Percentiles rank a stretch among this genome's conserved stretches.
phyloP scores from a whole-genome alignment of 345 rosid genomes.

The Hirschfeldia incana region DNA sequence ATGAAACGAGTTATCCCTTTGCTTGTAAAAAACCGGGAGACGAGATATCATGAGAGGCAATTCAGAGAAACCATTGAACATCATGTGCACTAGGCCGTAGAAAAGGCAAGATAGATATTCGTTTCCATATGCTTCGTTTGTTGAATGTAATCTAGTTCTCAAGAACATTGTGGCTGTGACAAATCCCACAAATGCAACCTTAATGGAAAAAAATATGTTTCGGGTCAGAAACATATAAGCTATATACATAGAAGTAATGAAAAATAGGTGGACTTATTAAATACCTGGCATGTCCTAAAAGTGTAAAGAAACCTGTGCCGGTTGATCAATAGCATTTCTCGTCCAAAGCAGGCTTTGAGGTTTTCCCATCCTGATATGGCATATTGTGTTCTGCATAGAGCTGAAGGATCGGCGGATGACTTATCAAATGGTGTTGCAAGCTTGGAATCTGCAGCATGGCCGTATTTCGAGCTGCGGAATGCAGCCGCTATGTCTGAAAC shows the following conservation, averaged over 20 bases:
- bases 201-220: slow-evolving; percentile 3
- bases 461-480: slow-evolving; percentile 62
- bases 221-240: not conserved
- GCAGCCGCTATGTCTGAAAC: slow-evolving; percentile 73
- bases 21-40: slow-evolving; percentile 89
- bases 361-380: slow-evolving; percentile 81
- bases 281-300: slow-evolving; percentile 83
- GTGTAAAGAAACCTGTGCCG: slow-evolving; percentile 77
- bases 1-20: slow-evolving; percentile 84
- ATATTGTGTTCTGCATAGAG: slow-evolving; percentile 63
- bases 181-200: slow-evolving; percentile 87
- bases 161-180: slow-evolving; percentile 75
- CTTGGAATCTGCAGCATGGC: slow-evolving; percentile 50
- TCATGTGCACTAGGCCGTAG: slow-evolving; percentile 81
- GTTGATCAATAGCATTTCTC: slow-evolving; percentile 65
- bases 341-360: slow-evolving; percentile 57
- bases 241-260: not conserved
- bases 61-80: slow-evolving; percentile 89
- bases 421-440: slow-evolving; percentile 55
- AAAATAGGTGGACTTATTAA: not conserved
- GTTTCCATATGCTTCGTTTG: slow-evolving; percentile 61
- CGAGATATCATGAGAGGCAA: slow-evolving; percentile 77
- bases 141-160: slow-evolving; percentile 80
- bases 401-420: slow-evolving; percentile 54
- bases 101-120: slow-evolving; percentile 82